phyloP scores from a whole-genome alignment of 2,329 filamentous ascomycete genomes.

The Piedraia hortae region DNA sequence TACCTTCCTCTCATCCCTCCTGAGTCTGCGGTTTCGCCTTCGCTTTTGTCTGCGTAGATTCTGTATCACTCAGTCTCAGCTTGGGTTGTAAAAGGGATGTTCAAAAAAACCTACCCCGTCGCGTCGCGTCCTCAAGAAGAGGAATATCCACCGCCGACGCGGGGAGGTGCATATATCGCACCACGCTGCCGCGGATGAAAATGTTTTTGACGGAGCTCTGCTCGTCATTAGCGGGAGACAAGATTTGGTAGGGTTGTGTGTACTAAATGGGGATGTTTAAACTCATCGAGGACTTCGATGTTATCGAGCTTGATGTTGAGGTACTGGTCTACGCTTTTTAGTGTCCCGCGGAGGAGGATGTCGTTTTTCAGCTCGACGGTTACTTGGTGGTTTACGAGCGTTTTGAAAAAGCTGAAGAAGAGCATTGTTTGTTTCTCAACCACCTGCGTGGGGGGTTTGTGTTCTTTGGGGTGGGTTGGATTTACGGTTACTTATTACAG shows the following conservation, averaged over 20 bases:
- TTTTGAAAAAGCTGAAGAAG: conserved; percentile 50
- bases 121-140: conserved; percentile 68
- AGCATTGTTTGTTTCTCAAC: conserved; percentile 6
- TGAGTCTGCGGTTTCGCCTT: conserved; percentile 13
- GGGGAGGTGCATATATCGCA: conserved; percentile 75
- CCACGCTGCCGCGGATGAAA: conserved; percentile 80
- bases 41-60: conserved; percentile 6
- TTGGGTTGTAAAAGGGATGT: conserved; percentile 6
- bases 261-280: conserved; percentile 83
- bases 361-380: conserved; percentile 99
- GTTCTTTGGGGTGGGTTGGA: too few species aligned
- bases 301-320: conserved; percentile 98
- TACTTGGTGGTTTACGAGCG: conserved; percentile 86
- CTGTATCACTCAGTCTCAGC: conserved; percentile 1
- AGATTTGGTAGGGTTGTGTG: conserved; percentile 6
- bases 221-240: neutral
- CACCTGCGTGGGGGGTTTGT: neutral
- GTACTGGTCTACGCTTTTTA: conserved; percentile 97
- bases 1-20: too few species aligned
- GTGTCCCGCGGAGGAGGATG: conserved; percentile 78
- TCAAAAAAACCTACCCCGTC: conserved; percentile 32
- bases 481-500: too few species aligned
- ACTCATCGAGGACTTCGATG: conserved; percentile 71
- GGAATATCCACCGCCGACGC: conserved; percentile 60
- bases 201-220: conserved; percentile 73